Conservation (phyloP, 1,284 basidiomycete species). For the Inonotus hispidus region DNA sequence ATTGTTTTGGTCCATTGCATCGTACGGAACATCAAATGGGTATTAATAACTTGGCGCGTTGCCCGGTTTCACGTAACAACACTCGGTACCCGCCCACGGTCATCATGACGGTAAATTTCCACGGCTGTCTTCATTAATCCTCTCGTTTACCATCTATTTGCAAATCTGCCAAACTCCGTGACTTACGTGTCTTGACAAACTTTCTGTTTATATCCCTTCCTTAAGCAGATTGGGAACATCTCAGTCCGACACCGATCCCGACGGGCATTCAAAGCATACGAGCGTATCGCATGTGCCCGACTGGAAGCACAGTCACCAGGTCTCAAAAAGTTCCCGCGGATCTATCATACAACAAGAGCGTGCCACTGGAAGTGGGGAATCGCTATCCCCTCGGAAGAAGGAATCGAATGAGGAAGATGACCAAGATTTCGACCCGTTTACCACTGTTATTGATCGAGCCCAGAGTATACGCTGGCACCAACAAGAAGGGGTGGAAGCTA, state of each 20-base stretch:
- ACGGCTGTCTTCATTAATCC: conserved; percentile 1
- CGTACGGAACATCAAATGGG: neutral
- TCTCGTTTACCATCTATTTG: neutral
- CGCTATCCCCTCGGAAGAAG: conserved; percentile 11
- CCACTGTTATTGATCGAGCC: no score
- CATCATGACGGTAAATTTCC: neutral
- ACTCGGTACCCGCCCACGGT: neutral
- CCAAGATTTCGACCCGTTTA: no score
- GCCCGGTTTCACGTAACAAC: neutral
- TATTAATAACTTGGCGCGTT: neutral
- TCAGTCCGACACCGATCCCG: neutral
- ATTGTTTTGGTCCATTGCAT: neutral
- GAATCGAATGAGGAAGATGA: neutral
- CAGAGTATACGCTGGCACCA: neutral
- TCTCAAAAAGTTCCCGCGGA: neutral
- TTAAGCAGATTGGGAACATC: conserved; percentile 13
- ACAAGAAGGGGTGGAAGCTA: neutral
- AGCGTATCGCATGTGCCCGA: neutral
- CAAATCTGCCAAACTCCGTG: neutral
- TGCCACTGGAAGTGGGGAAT: neutral
- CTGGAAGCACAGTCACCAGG: neutral
- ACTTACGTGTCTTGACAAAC: neutral
- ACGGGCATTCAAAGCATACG: neutral
- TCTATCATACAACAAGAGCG: neutral
- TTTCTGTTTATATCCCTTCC: neutral